Conservation (phyloP, 371 early-diverging fungal species). For the Mortierella sp. region DNA sequence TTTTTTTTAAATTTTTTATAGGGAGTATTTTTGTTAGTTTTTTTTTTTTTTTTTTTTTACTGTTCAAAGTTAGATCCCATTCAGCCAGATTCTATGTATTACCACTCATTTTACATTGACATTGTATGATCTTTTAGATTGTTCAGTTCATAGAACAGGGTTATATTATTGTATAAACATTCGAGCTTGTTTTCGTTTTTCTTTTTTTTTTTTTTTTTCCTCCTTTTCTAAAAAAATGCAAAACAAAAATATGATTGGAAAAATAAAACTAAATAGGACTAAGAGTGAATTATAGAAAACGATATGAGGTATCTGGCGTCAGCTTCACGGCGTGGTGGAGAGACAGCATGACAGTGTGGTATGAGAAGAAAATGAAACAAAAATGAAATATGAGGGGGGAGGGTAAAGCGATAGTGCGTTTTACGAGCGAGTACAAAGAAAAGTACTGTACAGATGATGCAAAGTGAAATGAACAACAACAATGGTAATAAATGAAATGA, state of each 20-base stretch:
- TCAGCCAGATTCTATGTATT: too few relatives aligned
- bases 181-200: neutral
- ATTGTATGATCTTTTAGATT: neutral
- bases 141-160: neutral
- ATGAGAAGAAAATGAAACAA: neutral
- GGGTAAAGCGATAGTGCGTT: conserved; percentile 24
- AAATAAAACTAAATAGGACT: neutral
- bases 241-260: neutral
- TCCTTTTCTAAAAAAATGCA: neutral
- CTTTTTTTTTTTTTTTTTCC: neutral
- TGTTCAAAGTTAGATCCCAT: too few relatives aligned
- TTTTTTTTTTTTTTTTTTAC: too few relatives aligned
- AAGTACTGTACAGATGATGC: conserved; percentile 26
- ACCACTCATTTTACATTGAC: too few relatives aligned
- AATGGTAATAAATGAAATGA: neutral
- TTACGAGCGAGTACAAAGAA: conserved; percentile 19
- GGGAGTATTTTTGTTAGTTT: too few relatives aligned
- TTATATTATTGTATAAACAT: conserved; percentile 5
- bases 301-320: neutral
- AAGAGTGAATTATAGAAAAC: neutral
- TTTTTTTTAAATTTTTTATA: too few relatives aligned
- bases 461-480: neutral
- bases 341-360: neutral
- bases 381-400: conserved; percentile 4
- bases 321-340: neutral